phyloP scores from a whole-genome alignment of 2,329 filamentous ascomycete genomes.

The Aspergillus awamori region DNA sequence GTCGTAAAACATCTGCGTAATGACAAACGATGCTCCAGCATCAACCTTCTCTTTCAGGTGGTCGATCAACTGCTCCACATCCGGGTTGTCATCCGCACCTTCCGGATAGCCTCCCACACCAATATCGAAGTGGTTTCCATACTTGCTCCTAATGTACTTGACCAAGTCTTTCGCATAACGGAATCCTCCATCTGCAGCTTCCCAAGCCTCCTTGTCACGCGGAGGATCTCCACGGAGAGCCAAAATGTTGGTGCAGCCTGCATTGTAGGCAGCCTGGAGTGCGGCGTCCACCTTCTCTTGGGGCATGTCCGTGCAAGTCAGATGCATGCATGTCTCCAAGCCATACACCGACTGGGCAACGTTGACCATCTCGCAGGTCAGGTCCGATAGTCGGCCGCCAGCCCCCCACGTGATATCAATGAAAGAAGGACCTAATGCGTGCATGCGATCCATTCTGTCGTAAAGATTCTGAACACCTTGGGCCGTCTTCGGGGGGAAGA shows the following conservation, averaged over 20 bases:
- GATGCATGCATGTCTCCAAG: slow-evolving; percentile 97
- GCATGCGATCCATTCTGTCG: slow-evolving; percentile 99
- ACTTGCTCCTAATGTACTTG: slow-evolving; percentile 75
- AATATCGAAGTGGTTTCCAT: slow-evolving; percentile 93
- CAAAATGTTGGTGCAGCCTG: slow-evolving; percentile 96
- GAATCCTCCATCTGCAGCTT: slow-evolving; percentile 82
- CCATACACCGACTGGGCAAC: slow-evolving; percentile 95
- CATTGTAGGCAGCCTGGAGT: slow-evolving; percentile 83
- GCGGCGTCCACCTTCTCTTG: slow-evolving; percentile 88
- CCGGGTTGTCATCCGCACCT: slow-evolving; percentile 88
- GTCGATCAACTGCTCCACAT: slow-evolving; percentile 80
- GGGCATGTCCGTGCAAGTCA: slow-evolving; percentile 98
- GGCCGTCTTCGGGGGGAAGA: slow-evolving; percentile 93
- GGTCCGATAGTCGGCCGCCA: slow-evolving; percentile 83
- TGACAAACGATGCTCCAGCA: slow-evolving; percentile 87
- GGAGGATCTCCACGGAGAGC: slow-evolving; percentile 92
- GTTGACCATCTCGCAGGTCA: slow-evolving; percentile 97
- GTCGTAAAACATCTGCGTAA: slow-evolving; percentile 99
- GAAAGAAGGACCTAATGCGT: slow-evolving; percentile 88
- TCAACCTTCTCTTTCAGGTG: slow-evolving; percentile 98
- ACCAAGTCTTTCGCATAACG: slow-evolving; percentile 91
- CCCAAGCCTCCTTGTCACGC: slow-evolving; percentile 91
- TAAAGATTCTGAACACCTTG: slow-evolving; percentile 97
- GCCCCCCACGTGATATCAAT: slow-evolving; percentile 99
- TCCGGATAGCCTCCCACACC: slow-evolving; percentile 96